Conservation (phyloP, 2,329 filamentous ascomycete genomes). For the Kalmusia sp. region DNA sequence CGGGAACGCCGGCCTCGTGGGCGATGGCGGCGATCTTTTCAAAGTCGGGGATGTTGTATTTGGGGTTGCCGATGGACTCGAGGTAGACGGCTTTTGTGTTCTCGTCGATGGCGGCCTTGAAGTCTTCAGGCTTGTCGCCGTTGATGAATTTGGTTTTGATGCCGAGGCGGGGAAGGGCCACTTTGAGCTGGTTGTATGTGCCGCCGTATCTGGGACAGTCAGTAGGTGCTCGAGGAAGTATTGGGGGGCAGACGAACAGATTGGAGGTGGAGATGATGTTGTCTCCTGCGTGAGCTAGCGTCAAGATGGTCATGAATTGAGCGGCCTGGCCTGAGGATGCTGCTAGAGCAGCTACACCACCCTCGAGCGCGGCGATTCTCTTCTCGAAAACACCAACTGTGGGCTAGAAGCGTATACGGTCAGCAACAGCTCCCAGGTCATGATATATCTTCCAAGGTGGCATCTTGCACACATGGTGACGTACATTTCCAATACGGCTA, state of each 20-base stretch:
- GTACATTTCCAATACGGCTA: conserved; percentile 91
- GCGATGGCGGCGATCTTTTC: conserved; percentile 84
- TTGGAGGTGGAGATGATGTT: conserved; percentile 93
- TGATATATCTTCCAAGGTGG: too few relatives aligned
- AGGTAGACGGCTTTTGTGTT: conserved; percentile 92
- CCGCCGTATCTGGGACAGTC: conserved; percentile 70
- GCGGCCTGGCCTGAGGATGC: conserved; percentile 87
- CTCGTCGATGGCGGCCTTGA: conserved; percentile 84
- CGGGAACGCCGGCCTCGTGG: conserved; percentile 67
- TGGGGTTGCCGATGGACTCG: conserved; percentile 92
- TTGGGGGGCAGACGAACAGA: conserved; percentile 61
- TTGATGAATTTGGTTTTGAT: conserved; percentile 87
- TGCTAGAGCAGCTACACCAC: conserved; percentile 85
- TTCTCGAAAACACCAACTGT: conserved; percentile 97
- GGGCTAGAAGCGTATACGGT: conserved; percentile 60
- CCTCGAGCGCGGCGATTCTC: conserved; percentile 92
- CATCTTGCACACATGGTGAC: conserved; percentile 35
- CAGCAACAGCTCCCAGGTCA: neutral
- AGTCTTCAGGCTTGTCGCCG: conserved; percentile 79
- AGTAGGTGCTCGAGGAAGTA: too few relatives aligned
- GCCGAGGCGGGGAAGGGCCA: conserved; percentile 84
- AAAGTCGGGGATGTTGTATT: conserved; percentile 91
- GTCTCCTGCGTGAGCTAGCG: conserved; percentile 86
- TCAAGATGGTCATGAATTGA: conserved; percentile 87
- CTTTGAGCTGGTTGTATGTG: conserved; percentile 98